Evolutionary conservation across 371 early-diverging fungal species (phyloP), one percentile per base, ranked within the genome.

Genomic region (Syncephalis plumigaleata): DNA sequence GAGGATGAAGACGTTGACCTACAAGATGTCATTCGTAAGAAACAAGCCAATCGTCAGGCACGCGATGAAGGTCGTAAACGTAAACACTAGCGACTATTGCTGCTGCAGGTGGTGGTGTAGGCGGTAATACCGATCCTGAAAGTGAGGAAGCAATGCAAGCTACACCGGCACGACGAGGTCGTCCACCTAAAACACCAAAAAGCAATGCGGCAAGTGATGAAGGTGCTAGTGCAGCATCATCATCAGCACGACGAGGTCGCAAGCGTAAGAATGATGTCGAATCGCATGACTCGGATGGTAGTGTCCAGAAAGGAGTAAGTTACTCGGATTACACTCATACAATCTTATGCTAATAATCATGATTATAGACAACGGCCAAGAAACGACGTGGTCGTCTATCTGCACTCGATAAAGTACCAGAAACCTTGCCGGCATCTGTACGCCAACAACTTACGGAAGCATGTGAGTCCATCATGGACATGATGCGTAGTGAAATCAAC

Each of bases 1-100:
- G 78, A 81, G 45, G 69, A 73, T 44, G 77, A 72, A 4, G 60
- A 69, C 23, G 65, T 68, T 24, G 78, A 83, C 44, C 44, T 81
- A 8, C 66, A 79, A 24, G 81, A 79, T 27, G 23, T 75, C 24
- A 73, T 76, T 48, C 55, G 50, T 13, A 55, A 70, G 53, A 71
- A 79, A 56, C 66, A 63, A 39, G 69, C 69, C 44, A 51, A 60
- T 52, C 61, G 64, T 24, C 63, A 58, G 49, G 55, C 52, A 31
- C 55, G 63, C 31, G 26, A 23, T 21, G 39, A 39, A 31, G 44
- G 55, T 24, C 47, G 44, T 39, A 38, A 24, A 18, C 51, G 65
- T 54, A 24, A 57, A 56, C 44, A 49, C 31, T 46, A 54, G 48
- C 11, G 7, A 31, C 4, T 27, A 25, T 47, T n/a, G n/a, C n/a